Evolutionary conservation across 495 filamentous ascomycete genomes (phyloP).

Genomic region (Massariosphaeria phaeospora): DNA sequence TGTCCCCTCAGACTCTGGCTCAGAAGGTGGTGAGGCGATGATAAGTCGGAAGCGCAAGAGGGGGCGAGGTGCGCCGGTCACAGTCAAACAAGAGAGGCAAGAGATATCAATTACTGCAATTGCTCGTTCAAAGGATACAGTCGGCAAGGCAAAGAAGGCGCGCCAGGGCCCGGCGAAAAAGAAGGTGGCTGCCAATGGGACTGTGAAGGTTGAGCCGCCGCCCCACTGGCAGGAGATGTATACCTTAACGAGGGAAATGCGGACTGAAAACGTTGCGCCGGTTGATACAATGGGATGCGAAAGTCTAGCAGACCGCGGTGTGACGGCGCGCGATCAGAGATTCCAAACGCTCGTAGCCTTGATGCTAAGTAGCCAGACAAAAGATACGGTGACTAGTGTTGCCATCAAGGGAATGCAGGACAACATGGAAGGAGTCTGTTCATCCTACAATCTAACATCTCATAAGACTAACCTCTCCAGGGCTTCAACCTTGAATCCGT

Average conservation of each 20-base stretch:
- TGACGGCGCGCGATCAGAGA: slow-evolving; percentile 59
- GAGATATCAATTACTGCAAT: slow-evolving; percentile 9
- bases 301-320: slow-evolving; percentile 55
- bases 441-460: background rate
- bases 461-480: slow-evolving; percentile 28
- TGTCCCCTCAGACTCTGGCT: slow-evolving; percentile 13
- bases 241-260: slow-evolving; percentile 70
- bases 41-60: slow-evolving; percentile 24
- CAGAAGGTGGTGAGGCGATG: background rate
- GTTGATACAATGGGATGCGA: slow-evolving; percentile 99
- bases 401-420: slow-evolving; percentile 76
- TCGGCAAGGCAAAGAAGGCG: slow-evolving; percentile 29
- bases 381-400: slow-evolving; percentile 85
- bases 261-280: slow-evolving; percentile 66
- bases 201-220: slow-evolving; percentile 58
- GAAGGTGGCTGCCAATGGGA: slow-evolving; percentile 53
- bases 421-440: slow-evolving; percentile 55
- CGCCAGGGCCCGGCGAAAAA: slow-evolving; percentile 62
- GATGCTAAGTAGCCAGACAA: slow-evolving; percentile 96
- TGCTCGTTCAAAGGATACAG: slow-evolving; percentile 13
- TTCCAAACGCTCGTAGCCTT: slow-evolving; percentile 89
- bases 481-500: slow-evolving; percentile 75
- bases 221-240: slow-evolving; percentile 85
- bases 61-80: background rate
- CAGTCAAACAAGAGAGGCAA: slow-evolving; percentile 10